phyloP scores from a whole-genome alignment of 2,329 filamentous ascomycete species.

The Aureobasidium sp. region DNA sequence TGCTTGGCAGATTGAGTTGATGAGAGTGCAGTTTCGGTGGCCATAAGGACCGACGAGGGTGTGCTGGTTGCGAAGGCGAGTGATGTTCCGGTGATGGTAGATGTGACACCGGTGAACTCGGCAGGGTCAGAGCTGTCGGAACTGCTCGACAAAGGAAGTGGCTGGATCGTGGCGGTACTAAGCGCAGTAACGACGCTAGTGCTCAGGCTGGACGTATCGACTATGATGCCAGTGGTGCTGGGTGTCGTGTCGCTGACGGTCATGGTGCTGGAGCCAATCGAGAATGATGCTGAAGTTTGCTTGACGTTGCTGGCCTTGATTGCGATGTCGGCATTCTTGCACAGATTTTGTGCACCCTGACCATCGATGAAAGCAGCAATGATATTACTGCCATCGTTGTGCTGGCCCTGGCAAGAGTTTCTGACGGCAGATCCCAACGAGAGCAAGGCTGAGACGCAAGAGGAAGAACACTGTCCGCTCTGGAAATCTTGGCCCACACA shows the following conservation, averaged over 20 bases:
- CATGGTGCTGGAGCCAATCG: conserved; percentile 15
- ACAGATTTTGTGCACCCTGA: conserved; percentile 34
- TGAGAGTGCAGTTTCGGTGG: neutral
- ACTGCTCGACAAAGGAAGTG: neutral
- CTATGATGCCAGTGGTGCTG: conserved; percentile 5
- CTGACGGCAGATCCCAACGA: conserved; percentile 30
- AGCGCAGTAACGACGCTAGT: neutral
- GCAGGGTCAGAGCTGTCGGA: neutral
- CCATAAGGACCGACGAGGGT: conserved; percentile 2
- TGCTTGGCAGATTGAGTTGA: conserved; percentile 5
- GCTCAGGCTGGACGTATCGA: conserved; percentile 14
- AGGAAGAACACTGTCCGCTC: conserved; percentile 25
- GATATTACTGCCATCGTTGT: conserved; percentile 32
- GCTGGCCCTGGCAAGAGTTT: conserved; percentile 29
- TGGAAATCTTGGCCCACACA: conserved; percentile 37
- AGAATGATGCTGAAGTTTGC: conserved; percentile 10
- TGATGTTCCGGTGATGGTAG: neutral
- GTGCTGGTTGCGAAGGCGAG: conserved; percentile 9
- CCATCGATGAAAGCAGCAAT: conserved; percentile 37
- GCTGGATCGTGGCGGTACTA: neutral
- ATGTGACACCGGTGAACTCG: neutral
- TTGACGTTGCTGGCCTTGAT: conserved; percentile 1
- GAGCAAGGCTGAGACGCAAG: conserved; percentile 36
- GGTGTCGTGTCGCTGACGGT: neutral
- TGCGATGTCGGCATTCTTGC: conserved; percentile 27